phyloP scores from a whole-genome alignment of 306 rosid genomes.

The Vachellia collinsii region DNA sequence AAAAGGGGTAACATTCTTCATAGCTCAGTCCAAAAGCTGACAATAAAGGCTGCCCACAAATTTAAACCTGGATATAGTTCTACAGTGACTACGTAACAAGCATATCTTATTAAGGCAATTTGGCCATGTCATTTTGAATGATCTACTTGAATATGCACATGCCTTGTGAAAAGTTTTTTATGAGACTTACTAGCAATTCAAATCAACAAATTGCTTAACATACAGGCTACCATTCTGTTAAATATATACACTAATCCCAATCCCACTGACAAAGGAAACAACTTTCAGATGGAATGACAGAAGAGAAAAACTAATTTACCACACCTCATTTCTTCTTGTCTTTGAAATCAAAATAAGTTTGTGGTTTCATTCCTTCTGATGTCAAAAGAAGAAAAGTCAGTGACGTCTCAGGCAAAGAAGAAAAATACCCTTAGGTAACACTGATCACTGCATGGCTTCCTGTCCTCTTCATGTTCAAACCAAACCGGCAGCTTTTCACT shows the following conservation, averaged over 20 bases:
- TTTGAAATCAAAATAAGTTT: constrained; percentile 23
- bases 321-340: constrained; percentile 13
- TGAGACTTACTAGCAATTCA: constrained; percentile 23
- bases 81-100: constrained; percentile 21
- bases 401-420: constrained; percentile 32
- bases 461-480: constrained; percentile 70
- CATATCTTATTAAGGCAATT: constrained; percentile 19
- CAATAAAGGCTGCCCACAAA: background rate
- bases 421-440: constrained; percentile 81
- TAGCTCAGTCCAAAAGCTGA: constrained; percentile 28
- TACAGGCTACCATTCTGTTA: constrained; percentile 31
- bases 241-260: constrained; percentile 5
- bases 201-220: constrained; percentile 16
- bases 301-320: background rate
- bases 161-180: constrained; percentile 3
- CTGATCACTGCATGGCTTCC: constrained; percentile 83
- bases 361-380: constrained; percentile 12
- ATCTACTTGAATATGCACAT: background rate
- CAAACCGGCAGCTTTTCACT: constrained; percentile 72
- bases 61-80: background rate
- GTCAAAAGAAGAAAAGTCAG: constrained; percentile 29
- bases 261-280: constrained; percentile 22
- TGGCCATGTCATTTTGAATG: background rate
- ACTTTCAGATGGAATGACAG: constrained; percentile 28
- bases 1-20: constrained; percentile 10